These are phyloP conservation scores for Gracilaria gracilis DNA, from an alignment of 23 red algal genomes.

Conservation along the genomic window DNA sequence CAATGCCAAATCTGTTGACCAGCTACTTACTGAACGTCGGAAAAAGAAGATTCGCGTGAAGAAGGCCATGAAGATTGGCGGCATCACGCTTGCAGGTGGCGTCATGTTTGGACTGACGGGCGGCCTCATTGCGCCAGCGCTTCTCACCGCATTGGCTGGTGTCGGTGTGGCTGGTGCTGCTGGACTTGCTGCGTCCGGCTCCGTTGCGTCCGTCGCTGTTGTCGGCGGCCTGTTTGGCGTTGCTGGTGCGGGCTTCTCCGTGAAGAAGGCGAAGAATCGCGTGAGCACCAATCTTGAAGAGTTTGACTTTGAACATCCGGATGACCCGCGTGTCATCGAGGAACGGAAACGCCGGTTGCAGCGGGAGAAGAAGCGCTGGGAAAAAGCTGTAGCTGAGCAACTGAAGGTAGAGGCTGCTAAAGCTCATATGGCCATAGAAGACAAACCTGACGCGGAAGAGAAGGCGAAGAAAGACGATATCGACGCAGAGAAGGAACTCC, in stretches of 20 bases:
- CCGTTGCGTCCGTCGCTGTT: constrained; percentile 86
- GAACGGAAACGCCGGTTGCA: constrained; percentile 45
- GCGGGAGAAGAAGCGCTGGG: constrained; percentile 37
- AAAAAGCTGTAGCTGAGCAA: constrained; percentile 39
- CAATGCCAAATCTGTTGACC: constrained; percentile 43
- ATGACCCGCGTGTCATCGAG: constrained; percentile 69
- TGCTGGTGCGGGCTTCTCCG: constrained; percentile 80
- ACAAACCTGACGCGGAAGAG: background rate
- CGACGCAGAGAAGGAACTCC: constrained; percentile 44
- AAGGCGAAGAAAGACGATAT: background rate
- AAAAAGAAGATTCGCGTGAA: constrained; percentile 38
- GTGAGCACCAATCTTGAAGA: constrained; percentile 80
- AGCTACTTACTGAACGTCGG: constrained; percentile 43
- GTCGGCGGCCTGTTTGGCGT: constrained; percentile 95
- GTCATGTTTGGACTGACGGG: constrained; percentile 96
- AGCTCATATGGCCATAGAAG: constrained; percentile 28
- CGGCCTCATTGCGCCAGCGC: constrained; percentile 89
- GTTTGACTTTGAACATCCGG: constrained; percentile 86
- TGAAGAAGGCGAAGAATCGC: constrained; percentile 89
- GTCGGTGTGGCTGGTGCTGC: constrained; percentile 87
- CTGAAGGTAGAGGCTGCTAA: constrained; percentile 30
- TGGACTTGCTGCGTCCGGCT: constrained; percentile 84
- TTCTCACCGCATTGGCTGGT: constrained; percentile 87
- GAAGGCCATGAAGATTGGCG: constrained; percentile 74
- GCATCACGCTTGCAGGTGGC: constrained; percentile 92